phyloP scores from a whole-genome alignment of 768 basidiomycete genomes.

The Rubroboletus satanas region DNA sequence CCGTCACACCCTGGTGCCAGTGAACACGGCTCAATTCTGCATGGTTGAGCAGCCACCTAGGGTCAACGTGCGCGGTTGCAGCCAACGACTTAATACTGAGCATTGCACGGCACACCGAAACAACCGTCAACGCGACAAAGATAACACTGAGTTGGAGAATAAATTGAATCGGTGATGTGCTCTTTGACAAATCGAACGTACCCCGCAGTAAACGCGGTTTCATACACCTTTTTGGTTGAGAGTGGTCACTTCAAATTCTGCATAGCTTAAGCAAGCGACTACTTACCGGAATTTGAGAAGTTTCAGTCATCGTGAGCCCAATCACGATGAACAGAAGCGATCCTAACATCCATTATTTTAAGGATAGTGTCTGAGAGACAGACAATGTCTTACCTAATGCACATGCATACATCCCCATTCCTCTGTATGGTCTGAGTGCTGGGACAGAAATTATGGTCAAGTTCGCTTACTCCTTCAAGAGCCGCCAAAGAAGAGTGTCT shows the following conservation, averaged over 20 bases:
- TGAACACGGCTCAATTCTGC: conserved; percentile 43
- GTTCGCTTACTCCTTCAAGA: conserved; percentile 17
- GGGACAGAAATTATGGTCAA: neutral
- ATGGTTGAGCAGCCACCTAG: conserved; percentile 43
- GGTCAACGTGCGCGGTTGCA: conserved; percentile 38
- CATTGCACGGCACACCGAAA: conserved; percentile 38
- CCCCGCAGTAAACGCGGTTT: conserved; percentile 5
- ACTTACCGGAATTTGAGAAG: conserved; percentile 9
- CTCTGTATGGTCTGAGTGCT: conserved; percentile 9
- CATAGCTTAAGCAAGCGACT: neutral
- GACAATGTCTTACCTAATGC: conserved; percentile 7
- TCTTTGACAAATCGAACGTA: neutral
- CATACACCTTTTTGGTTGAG: conserved; percentile 7
- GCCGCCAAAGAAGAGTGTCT: conserved; percentile 11
- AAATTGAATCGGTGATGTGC: neutral
- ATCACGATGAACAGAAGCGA: conserved; percentile 16
- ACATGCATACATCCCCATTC: conserved; percentile 24
- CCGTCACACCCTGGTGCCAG: conserved; percentile 34
- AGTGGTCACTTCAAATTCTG: neutral
- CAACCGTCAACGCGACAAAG: conserved; percentile 7
- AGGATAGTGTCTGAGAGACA: neutral
- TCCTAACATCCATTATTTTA: conserved; percentile 3
- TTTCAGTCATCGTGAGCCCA: conserved; percentile 4
- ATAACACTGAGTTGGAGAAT: neutral
- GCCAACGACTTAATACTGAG: conserved; percentile 43